phyloP scores from a whole-genome alignment of 495 filamentous ascomycete species.

The Penicillium cataractarum region DNA sequence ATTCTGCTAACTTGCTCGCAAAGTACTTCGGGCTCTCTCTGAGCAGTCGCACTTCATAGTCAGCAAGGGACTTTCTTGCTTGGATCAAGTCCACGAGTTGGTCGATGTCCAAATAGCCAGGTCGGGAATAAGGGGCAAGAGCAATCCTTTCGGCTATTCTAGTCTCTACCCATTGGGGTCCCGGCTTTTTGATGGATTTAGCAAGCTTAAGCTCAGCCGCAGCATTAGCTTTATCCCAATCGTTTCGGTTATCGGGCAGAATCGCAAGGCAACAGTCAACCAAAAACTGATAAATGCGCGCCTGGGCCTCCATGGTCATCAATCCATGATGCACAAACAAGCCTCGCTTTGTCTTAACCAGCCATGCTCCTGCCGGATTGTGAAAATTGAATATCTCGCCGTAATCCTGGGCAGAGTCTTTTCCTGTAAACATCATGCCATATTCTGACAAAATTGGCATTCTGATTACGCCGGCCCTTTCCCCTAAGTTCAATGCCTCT shows the following conservation, averaged over 20 bases:
- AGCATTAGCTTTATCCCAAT: background rate
- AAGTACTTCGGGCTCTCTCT: background rate
- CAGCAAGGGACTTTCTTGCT: background rate
- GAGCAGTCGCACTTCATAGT: background rate
- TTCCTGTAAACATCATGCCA: background rate
- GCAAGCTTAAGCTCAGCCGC: too few relatives aligned
- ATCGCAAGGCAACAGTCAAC: background rate
- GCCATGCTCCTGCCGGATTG: background rate
- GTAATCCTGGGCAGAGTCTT: background rate
- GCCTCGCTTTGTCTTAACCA: background rate
- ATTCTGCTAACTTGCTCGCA: background rate
- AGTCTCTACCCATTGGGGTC: too few relatives aligned
- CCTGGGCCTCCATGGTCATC: background rate
- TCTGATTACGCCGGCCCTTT: background rate
- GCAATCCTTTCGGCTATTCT: background rate
- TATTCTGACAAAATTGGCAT: background rate
- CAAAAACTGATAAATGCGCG: background rate
- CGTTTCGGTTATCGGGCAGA: background rate
- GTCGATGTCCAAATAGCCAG: background rate
- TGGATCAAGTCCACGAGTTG: background rate
- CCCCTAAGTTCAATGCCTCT: background rate
- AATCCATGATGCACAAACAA: background rate
- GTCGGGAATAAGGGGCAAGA: background rate
- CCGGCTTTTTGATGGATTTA: too few relatives aligned
- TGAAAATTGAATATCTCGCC: background rate